Base-by-base conservation (phyloP, 306 rosid genomes). In the Ceratonia siliqua region DNA sequence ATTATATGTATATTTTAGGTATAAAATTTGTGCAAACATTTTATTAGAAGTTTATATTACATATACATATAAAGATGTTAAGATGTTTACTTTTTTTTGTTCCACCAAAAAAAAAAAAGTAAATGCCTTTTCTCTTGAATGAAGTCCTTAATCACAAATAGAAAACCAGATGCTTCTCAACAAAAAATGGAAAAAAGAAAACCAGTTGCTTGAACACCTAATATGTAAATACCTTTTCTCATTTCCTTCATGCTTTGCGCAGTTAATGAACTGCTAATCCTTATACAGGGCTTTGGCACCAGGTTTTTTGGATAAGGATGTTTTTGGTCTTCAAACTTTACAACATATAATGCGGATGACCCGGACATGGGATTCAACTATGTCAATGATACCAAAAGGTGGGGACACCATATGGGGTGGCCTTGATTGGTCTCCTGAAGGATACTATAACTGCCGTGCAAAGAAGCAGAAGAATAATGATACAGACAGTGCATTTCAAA, bases 381-480 rank as follows among this genome's bases (percentile, higher is more conserved):
- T 91, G 96, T 91, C 96, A 74, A 91, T 91, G 96, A 76, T 91
- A 82, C 96, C 96, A 62, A 91, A 91, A 85, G 96, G 96, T 0
- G 96, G 96, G 74, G 90, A 87, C 53, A 85, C 94, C 11, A 83
- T 91, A 63, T 91, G 96, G 96, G 96, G 96, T 76, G 79, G 89
- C 78, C 89, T 88, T 74, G 96, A 91, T 77, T 87, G 94, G 94
- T 91, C 96, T 67, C 92, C 96, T 53, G 96, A 91, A 70, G 93
- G 77, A 63, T 62, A 48, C 74, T 80, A 58, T 43, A 68, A 84
- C 73, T 91, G 89, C 73, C 68, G 78, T 72, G 84, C 82, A 13
- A 88, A 87, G 83, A 91, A 80, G 83, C 70, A 36, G 56, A 91
- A 87, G 86, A 85, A 66, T 73, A 85, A 88, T 52, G 80, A 59